Conservation (phyloP, 2,329 filamentous ascomycete genomes). For the Alternaria triticimaculans region DNA sequence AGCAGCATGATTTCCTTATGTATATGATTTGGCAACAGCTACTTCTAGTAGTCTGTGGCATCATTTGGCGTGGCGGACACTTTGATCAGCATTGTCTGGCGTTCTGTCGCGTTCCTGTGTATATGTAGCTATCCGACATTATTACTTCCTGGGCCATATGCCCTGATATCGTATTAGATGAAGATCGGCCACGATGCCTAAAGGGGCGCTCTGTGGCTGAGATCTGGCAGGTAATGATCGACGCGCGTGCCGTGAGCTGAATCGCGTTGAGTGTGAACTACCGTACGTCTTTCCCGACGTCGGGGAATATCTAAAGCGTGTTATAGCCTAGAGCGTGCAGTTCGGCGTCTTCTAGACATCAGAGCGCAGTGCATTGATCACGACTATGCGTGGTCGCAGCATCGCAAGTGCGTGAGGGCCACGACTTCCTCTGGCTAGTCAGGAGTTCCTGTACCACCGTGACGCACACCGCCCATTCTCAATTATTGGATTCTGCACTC, state of each 20-base stretch:
- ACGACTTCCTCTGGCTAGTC: conserved; percentile 3
- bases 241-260: conserved; percentile 11
- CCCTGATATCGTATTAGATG: conserved; percentile 6
- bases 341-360: background rate
- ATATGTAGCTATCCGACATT: conserved; percentile 7
- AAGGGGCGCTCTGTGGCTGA: conserved; percentile 18
- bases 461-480: conserved; percentile 3
- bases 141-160: conserved; percentile 11
- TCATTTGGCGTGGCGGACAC: background rate
- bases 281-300: background rate
- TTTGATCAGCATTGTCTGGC: conserved; percentile 11
- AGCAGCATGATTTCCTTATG: background rate
- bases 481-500: background rate
- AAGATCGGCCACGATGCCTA: conserved; percentile 16
- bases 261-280: background rate
- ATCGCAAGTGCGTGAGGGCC: conserved; percentile 1
- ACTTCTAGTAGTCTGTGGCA: conserved; percentile 1
- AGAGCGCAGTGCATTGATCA: conserved; percentile 1
- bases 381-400: conserved; percentile 3
- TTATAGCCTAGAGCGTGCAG: background rate
- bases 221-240: conserved; percentile 24
- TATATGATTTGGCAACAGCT: conserved; percentile 10
- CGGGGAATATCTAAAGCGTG: background rate
- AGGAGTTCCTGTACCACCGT: background rate
- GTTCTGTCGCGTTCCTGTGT: conserved; percentile 4